Evolutionary conservation across 768 basidiomycete species (phyloP), one percentile per base, ranked within the genome.

Genomic region (Rhizopogon vulgaris): DNA sequence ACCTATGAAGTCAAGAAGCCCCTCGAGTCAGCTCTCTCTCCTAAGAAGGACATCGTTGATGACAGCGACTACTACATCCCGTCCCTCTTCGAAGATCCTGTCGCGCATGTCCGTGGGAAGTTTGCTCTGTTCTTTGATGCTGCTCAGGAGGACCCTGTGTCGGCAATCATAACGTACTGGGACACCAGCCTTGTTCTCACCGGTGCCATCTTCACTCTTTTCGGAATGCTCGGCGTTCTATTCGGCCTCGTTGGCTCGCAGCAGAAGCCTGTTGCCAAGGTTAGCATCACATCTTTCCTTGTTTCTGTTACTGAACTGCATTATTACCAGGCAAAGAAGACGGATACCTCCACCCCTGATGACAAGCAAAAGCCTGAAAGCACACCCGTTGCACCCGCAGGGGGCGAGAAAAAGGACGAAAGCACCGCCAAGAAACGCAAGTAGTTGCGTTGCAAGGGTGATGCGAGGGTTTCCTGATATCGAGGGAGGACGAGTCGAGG

Each of bases 1-100:
- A 90, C 93, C n/a, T 99, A 89, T 72, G 82, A 83, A 59, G 67
- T 95, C 71, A 98, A 97, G 84, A 86, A 89, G 67, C 71, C 82
- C 8, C 74, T 93, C 42, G 95, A 97, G 71, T 75, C 78, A 60
- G 82, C 77, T 4, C 68, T 69, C 38, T 77, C 78, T 24, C 62
- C 58, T 0, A 60, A 68, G 39, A 75, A 76, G 1, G 75, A 69
- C 3, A 64, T 70, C 6, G 80, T 79, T 17, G 80, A 80, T 0
- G 73, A 74, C 1, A 68, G 64, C 0, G 68, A 75, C 10, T 70
- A 75, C 11, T 70, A 72, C 22, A 58, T 66, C 27, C 64, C 73
- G 27, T 70, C 75, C 18, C 89, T 89, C 74, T 73, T 78, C 66
- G 77, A 81, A 34, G 87, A 92, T 60, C 90, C 45, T 34, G 32